These are phyloP conservation scores for Huntiella bhutanensis DNA, from an alignment of 2,329 filamentous ascomycete genomes.

Conservation along the genomic window DNA sequence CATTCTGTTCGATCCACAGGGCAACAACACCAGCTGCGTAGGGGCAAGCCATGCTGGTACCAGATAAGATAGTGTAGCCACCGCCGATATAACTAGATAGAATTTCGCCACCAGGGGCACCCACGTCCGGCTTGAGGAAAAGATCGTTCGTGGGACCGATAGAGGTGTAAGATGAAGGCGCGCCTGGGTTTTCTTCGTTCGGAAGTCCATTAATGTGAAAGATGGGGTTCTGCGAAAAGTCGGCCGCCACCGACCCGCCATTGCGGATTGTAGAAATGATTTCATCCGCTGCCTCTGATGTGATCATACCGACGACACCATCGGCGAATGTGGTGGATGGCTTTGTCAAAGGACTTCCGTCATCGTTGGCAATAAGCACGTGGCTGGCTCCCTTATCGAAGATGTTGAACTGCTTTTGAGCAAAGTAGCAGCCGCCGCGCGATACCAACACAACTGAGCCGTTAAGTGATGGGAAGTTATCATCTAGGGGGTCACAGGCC, in stretches of 20 bases:
- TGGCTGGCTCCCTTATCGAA: constrained; percentile 37
- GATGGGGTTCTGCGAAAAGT: constrained; percentile 17
- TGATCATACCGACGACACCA: constrained; percentile 21
- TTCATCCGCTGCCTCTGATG: constrained; percentile 21
- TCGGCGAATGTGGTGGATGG: constrained; percentile 11
- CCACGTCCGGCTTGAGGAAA: constrained; percentile 30
- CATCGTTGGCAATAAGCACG: constrained; percentile 42
- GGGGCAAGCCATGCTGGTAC: constrained; percentile 37
- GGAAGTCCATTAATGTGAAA: constrained; percentile 13
- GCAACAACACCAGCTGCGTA: constrained; percentile 32
- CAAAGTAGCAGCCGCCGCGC: constrained; percentile 37
- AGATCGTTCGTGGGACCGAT: constrained; percentile 34
- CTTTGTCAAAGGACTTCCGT: constrained; percentile 7
- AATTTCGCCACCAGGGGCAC: constrained; percentile 30
- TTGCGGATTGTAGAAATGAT: constrained; percentile 16
- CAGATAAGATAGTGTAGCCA: constrained; percentile 27
- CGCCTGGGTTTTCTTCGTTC: constrained; percentile 18
- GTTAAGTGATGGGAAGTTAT: constrained; percentile 20
- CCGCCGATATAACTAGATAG: constrained; percentile 28
- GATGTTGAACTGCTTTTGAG: constrained; percentile 32
- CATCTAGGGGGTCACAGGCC: neutral
- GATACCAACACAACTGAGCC: constrained; percentile 39
- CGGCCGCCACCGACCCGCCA: constrained; percentile 21
- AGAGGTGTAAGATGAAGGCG: constrained; percentile 27
- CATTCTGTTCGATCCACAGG: constrained; percentile 24